These are phyloP conservation scores for Parathielavia hyrcaniae DNA, from an alignment of 495 filamentous ascomycete genomes.

Conservation along the genomic window DNA sequence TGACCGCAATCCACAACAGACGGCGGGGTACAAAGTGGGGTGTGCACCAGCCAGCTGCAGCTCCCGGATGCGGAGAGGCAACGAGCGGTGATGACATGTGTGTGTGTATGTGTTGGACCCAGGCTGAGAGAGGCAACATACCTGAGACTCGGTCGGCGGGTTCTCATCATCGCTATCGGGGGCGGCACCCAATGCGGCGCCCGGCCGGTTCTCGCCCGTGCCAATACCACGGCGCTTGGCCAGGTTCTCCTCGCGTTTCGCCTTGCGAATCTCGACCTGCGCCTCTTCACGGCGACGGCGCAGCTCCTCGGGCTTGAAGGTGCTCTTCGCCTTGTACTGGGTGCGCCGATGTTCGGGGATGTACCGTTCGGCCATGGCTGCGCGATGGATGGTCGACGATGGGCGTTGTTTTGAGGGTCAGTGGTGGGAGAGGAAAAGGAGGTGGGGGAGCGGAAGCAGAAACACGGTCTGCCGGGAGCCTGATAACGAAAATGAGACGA, in stretches of 20 bases:
- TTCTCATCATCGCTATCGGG: slow-evolving; percentile 97
- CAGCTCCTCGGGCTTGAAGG: slow-evolving; percentile 98
- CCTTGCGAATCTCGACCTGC: slow-evolving; percentile 97
- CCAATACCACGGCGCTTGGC: slow-evolving; percentile 94
- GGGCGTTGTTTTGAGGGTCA: slow-evolving; percentile 29
- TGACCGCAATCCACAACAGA: slow-evolving; percentile 18
- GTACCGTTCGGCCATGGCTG: slow-evolving; percentile 92
- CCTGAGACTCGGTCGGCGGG: slow-evolving; percentile 89
- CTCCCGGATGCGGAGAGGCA: slow-evolving; percentile 9
- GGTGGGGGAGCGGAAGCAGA: slow-evolving; percentile 1
- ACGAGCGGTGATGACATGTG: slow-evolving; percentile 12
- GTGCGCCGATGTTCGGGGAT: slow-evolving; percentile 99
- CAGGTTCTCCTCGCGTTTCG: slow-evolving; percentile 96
- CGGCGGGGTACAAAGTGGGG: slow-evolving; percentile 29
- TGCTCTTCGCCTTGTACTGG: slow-evolving; percentile 97
- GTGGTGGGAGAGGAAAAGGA: slow-evolving; percentile 29
- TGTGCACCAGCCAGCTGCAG: slow-evolving; percentile 12
- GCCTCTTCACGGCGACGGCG: slow-evolving; percentile 97
- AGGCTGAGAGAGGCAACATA: slow-evolving; percentile 46
- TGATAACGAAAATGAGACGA: neutral
- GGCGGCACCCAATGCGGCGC: slow-evolving; percentile 76
- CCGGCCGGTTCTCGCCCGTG: slow-evolving; percentile 70
- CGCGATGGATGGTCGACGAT: slow-evolving; percentile 29
- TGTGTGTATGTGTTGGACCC: neutral
- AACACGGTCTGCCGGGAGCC: neutral